Evolutionary conservation across 495 filamentous ascomycete species (phyloP).

Genomic region (Choiromyces venosus): DNA sequence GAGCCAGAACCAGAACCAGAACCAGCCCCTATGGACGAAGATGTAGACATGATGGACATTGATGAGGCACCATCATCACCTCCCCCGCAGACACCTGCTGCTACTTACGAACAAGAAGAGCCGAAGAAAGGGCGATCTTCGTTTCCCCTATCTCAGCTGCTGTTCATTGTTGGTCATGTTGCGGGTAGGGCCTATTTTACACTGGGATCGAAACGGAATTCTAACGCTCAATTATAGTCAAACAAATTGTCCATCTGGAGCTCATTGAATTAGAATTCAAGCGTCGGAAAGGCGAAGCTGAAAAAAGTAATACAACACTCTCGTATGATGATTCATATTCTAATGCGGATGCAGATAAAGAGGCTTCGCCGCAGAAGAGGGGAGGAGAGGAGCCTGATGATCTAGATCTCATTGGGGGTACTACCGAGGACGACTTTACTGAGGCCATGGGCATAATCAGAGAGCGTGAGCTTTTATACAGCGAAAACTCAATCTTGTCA

Average conservation of each 20-base stretch:
- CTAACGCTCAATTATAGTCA: constrained; percentile 49
- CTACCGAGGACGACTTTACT: constrained; percentile 96
- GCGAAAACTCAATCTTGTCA: constrained; percentile 72
- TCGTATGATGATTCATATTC: constrained; percentile 19
- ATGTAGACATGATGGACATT: constrained; percentile 38
- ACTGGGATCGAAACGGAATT: background rate
- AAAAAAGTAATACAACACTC: constrained; percentile 54
- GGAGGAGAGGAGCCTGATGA: constrained; percentile 66
- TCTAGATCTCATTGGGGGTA: constrained; percentile 92
- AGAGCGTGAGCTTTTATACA: constrained; percentile 88
- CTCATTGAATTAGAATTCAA: constrained; percentile 97
- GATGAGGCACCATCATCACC: constrained; percentile 39
- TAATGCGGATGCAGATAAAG: constrained; percentile 50
- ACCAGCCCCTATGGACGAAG: constrained; percentile 24
- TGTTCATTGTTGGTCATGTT: constrained; percentile 94
- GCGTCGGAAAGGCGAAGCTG: constrained; percentile 85
- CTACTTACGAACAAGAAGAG: constrained; percentile 40
- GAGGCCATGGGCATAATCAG: constrained; percentile 93
- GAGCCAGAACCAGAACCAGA: constrained; percentile 43
- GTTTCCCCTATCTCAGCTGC: constrained; percentile 75
- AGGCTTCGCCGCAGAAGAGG: constrained; percentile 50
- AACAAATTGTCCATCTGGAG: constrained; percentile 99
- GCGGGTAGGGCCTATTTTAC: constrained; percentile 49
- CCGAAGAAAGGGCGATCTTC: constrained; percentile 52
- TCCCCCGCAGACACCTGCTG: constrained; percentile 37